Evolutionary conservation across 495 filamentous ascomycete genomes (phyloP).

Genomic region (Oidiodendron maius): DNA sequence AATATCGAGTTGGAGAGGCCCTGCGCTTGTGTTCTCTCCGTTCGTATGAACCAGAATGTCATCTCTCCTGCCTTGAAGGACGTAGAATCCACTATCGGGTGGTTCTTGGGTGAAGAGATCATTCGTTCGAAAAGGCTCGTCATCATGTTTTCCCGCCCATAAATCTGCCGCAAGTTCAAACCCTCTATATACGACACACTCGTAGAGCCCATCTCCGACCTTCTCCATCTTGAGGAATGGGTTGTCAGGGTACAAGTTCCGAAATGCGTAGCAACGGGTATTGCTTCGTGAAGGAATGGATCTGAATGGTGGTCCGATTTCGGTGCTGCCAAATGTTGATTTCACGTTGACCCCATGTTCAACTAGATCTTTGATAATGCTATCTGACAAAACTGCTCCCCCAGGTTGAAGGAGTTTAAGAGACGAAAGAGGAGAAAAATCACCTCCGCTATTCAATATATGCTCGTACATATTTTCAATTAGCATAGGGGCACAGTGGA

Average conservation of each 20-base stretch:
- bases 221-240: conserved; percentile 21
- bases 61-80: conserved; percentile 19
- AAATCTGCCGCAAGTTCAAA: conserved; percentile 22
- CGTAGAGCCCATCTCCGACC: conserved; percentile 16
- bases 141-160: conserved; percentile 17
- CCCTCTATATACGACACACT: conserved; percentile 21
- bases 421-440: conserved; percentile 18
- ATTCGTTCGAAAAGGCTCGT: conserved; percentile 19
- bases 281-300: conserved; percentile 17
- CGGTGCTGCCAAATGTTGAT: conserved; percentile 22
- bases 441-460: conserved; percentile 11
- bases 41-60: conserved; percentile 21
- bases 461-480: conserved; percentile 24
- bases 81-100: conserved; percentile 18
- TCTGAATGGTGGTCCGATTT: conserved; percentile 23
- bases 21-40: conserved; percentile 22
- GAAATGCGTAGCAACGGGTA: conserved; percentile 18
- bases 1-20: conserved; percentile 19
- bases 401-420: conserved; percentile 23
- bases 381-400: conserved; percentile 18
- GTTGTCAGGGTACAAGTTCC: conserved; percentile 20
- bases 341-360: conserved; percentile 21
- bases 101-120: conserved; percentile 23
- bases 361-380: conserved; percentile 13
- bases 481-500: conserved; percentile 20